Evolutionary conservation across 2,329 filamentous ascomycete species (phyloP), one percentile per base, ranked within the genome.

Genomic region (Epichloe sibirici): DNA sequence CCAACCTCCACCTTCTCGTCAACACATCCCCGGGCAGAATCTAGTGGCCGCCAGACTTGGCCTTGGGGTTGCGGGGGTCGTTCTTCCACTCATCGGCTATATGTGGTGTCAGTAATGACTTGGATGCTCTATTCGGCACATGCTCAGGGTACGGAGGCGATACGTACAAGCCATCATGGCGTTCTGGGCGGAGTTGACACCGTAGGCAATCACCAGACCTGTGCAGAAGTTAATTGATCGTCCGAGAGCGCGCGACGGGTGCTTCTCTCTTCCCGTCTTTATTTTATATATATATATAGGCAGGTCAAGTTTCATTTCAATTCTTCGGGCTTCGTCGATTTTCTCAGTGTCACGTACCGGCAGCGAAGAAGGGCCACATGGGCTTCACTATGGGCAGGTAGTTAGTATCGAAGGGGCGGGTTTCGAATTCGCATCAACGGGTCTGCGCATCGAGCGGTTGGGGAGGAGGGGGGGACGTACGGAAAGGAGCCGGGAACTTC

Each of bases 61-160:
- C 71, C 63, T 77, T 75, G 60, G 83, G 83, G 81, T 96, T 96
- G 72, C 90, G 84, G 61, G 90, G 89, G 74, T 97, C 91, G 78
- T 95, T 94, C 84, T 90, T 94, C 82, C 81, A 96, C 77, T 97
- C 89, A 64, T 87, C 88, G 76, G 83, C 91, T 97, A 63, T 58
- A 48, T 45, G 55, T 34, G 55, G 55, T 46, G 59, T 67, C 55
- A 67, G 63, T 56, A 56, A 9, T 39, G 9, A 8, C 21, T 56
- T 31, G 39, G 23, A 37, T 48, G 48, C 51, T 48, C 13, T 21
- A 40, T 25, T 34, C 17, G 5, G 43, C 7, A 31, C 11, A 48
- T 13, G 31, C 5, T 31, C 25, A 44, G 28, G 47, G 25, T 23
- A 5, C 2, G n/a, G 28, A 52, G 56, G 54, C 34, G 42, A 44